Evolutionary conservation across 305 asterid genomes (phyloP).

Genomic region (Fraxinus albicans): DNA sequence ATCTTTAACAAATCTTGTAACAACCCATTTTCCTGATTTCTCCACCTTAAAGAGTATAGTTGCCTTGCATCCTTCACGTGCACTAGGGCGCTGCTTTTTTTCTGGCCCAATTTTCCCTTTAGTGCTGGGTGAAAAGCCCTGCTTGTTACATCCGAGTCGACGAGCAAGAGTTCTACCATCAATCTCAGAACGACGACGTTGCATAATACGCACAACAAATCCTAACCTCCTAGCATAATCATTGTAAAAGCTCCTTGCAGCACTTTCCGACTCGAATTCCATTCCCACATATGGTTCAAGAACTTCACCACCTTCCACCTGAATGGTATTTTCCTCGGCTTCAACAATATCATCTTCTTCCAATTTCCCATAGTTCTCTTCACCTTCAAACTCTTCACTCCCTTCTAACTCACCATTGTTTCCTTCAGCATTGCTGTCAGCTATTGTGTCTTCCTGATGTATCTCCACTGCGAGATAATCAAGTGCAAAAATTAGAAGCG

Average conservation of each 20-base stretch:
- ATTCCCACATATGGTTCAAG: conserved; percentile 55
- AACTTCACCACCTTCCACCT: conserved; percentile 29
- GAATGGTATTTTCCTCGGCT: conserved; percentile 21
- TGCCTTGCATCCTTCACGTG: conserved; percentile 71
- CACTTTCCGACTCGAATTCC: conserved; percentile 65
- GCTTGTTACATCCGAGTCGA: conserved; percentile 65
- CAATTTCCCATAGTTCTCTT: conserved; percentile 31
- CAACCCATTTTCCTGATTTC: conserved; percentile 61
- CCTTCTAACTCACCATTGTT: conserved; percentile 33
- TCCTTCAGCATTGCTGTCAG: conserved; percentile 19
- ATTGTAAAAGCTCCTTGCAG: conserved; percentile 54
- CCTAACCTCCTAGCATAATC: conserved; percentile 56
- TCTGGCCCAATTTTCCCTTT: conserved; percentile 43
- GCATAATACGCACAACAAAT: conserved; percentile 58
- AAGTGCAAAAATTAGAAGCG: conserved; percentile 18
- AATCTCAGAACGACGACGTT: conserved; percentile 59
- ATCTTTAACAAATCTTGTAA: conserved; percentile 56
- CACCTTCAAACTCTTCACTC: conserved; percentile 20
- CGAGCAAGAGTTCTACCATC: conserved; percentile 67
- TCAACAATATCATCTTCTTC: conserved; percentile 33
- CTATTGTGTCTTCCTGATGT: conserved; percentile 2
- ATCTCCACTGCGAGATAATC: conserved; percentile 38
- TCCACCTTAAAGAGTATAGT: conserved; percentile 52
- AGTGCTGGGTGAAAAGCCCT: conserved; percentile 49
- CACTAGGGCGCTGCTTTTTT: conserved; percentile 50